A percentile compares a stretch with the other conserved stretches of the same genome.
Evolutionary conservation across 176 grass and related monocot species (phyloP).

Genomic region (Avena atlantica): DNA sequence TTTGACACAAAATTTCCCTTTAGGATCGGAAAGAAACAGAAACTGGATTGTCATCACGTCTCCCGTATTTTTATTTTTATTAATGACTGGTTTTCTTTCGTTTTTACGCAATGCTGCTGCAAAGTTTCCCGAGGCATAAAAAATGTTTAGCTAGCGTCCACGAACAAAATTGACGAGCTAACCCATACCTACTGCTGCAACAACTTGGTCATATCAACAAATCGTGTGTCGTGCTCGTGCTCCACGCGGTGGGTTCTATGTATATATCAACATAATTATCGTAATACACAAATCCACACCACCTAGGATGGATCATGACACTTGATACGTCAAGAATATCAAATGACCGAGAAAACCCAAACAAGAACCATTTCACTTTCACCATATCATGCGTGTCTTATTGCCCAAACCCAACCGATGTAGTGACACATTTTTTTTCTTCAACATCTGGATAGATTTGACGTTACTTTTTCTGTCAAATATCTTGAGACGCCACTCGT

Average conservation of each 20-base stretch:
- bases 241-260: conserved; percentile 1
- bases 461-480: background rate
- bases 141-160: too few species aligned
- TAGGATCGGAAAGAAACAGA: too few species aligned
- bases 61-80: too few species aligned
- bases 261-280: background rate
- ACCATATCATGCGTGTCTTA: background rate
- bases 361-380: background rate
- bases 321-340: background rate
- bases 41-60: too few species aligned
- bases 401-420: background rate
- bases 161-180: background rate
- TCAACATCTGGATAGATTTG: background rate
- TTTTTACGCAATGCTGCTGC: too few species aligned
- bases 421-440: background rate
- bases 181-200: background rate
- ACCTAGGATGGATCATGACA: background rate
- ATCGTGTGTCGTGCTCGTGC: background rate
- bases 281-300: background rate
- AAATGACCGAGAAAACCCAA: background rate
- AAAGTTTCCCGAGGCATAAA: too few species aligned
- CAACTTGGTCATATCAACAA: background rate
- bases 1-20: too few species aligned
- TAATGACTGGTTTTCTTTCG: too few species aligned
- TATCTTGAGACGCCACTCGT: too few species aligned